Evolutionary conservation across 768 basidiomycete species (phyloP).

Genomic region (Podaxis carcinomalis): DNA sequence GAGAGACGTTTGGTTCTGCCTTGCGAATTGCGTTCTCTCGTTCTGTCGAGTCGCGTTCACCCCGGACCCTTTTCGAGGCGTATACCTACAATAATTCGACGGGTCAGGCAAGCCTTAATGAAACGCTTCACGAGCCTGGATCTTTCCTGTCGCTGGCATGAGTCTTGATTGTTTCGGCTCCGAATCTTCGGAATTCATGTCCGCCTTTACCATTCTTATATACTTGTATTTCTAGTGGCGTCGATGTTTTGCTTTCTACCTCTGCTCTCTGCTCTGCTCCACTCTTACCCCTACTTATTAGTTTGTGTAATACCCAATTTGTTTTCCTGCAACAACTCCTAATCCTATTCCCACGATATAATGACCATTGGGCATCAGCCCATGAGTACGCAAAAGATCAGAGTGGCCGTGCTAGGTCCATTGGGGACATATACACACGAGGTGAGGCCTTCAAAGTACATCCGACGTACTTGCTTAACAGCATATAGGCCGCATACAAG

Average conservation of each 20-base stretch:
- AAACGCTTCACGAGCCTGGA: conserved; percentile 31
- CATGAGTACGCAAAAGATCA: conserved; percentile 12
- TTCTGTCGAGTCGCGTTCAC: conserved; percentile 24
- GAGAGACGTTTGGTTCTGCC: conserved; percentile 23
- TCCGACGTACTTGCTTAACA: not conserved
- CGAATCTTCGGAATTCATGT: conserved; percentile 3
- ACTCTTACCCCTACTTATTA: not conserved
- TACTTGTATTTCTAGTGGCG: conserved; percentile 1
- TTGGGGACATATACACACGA: conserved; percentile 70
- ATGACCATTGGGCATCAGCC: conserved; percentile 1
- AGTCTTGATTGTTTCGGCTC: conserved; percentile 8
- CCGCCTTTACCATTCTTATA: not conserved
- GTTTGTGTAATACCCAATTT: conserved; percentile 1
- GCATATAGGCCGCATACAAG: conserved; percentile 36
- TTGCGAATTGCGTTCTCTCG: conserved; percentile 31
- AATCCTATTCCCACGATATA: conserved; percentile 4
- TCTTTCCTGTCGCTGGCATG: conserved; percentile 30
- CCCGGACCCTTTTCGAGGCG: conserved; percentile 29
- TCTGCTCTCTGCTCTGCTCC: not conserved
- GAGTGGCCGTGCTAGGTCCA: conserved; percentile 61
- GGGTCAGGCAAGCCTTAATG: conserved; percentile 24
- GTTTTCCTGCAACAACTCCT: not conserved
- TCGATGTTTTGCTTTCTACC: not conserved
- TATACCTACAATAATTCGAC: conserved; percentile 17
- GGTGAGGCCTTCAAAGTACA: conserved; percentile 17